These are phyloP conservation scores for Esteya vermicola DNA, from an alignment of 2,329 filamentous ascomycete genomes.

Conservation along the genomic window DNA sequence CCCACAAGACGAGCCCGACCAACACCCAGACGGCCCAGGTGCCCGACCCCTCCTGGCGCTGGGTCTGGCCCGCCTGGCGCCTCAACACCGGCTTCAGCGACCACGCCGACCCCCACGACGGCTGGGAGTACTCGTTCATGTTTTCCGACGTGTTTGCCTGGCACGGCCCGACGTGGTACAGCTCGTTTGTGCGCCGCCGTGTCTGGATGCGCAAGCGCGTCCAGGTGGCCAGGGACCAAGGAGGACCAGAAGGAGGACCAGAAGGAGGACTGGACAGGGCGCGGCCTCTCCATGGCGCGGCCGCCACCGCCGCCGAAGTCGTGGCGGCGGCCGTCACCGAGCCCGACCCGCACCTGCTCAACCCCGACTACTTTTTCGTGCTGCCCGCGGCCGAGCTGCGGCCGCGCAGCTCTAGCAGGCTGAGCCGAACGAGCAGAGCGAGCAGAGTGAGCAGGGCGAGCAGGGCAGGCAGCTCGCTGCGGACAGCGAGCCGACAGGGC, in stretches of 20 bases:
- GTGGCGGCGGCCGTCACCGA: slow-evolving; percentile 17
- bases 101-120: slow-evolving; percentile 80
- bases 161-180: slow-evolving; percentile 88
- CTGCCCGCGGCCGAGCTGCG: slow-evolving; percentile 35
- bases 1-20: slow-evolving; percentile 45
- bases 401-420: slow-evolving; percentile 25
- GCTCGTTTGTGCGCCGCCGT: slow-evolving; percentile 81
- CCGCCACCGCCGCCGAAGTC: neutral
- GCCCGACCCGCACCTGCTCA: slow-evolving; percentile 56
- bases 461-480: slow-evolving; percentile 11
- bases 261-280: too few species aligned
- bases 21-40: slow-evolving; percentile 76
- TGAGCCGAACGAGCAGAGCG: slow-evolving; percentile 13
- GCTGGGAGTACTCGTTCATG: slow-evolving; percentile 92
- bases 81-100: slow-evolving; percentile 55
- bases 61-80: slow-evolving; percentile 58
- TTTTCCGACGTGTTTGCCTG: slow-evolving; percentile 64
- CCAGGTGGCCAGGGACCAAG: too few species aligned
- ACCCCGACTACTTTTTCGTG: slow-evolving; percentile 68
- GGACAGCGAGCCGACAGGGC: neutral
- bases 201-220: slow-evolving; percentile 76
- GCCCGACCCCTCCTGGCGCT: slow-evolving; percentile 90
- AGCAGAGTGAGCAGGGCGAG: slow-evolving; percentile 7
- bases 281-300: too few species aligned
- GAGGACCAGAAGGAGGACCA: too few species aligned